Percentiles rank a stretch among this genome's conserved stretches.
These are phyloP conservation scores for Nematodospora anomalae DNA, from an alignment of 1,139 yeast genomes.

Conservation along the genomic window DNA sequence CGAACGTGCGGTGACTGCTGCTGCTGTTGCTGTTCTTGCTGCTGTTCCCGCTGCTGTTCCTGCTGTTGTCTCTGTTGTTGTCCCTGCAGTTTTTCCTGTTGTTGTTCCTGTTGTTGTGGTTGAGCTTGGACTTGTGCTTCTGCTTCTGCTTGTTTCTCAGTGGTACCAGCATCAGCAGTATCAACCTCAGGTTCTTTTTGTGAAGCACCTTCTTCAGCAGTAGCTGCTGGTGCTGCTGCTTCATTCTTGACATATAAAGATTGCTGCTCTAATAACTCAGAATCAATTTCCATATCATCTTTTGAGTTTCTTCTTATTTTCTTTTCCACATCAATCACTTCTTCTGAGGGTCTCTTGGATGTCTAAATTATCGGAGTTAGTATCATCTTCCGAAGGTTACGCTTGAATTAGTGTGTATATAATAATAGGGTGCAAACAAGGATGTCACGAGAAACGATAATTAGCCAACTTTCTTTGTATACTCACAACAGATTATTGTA, in stretches of 20 bases:
- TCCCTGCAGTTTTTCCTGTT: constrained; percentile 19
- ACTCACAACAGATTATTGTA: no score
- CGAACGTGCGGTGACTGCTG: constrained; percentile 41
- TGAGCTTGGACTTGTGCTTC: constrained; percentile 11
- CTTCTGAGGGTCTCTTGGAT: constrained; percentile 32
- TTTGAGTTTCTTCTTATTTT: constrained; percentile 27
- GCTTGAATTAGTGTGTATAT: background rate
- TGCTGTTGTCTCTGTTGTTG: constrained; percentile 27
- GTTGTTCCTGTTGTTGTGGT: constrained; percentile 18
- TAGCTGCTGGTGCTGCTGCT: no score
- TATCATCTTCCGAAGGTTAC: background rate
- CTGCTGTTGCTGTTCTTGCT: constrained; percentile 32
- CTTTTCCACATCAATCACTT: constrained; percentile 21
- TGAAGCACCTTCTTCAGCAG: no score
- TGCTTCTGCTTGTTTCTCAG: constrained; percentile 5
- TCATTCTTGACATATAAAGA: constrained; percentile 20
- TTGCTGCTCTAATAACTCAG: constrained; percentile 50
- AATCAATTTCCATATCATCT: constrained; percentile 45
- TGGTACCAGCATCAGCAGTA: constrained; percentile 2
- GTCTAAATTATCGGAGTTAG: constrained; percentile 15
- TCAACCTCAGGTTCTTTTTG: constrained; percentile 1
- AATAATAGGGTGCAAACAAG: background rate
- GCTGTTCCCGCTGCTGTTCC: constrained; percentile 4
- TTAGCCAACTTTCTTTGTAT: no score
- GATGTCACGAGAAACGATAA: no score